Conservation (phyloP, 1,284 basidiomycete genomes). For the Cryptococcus neoformans region DNA sequence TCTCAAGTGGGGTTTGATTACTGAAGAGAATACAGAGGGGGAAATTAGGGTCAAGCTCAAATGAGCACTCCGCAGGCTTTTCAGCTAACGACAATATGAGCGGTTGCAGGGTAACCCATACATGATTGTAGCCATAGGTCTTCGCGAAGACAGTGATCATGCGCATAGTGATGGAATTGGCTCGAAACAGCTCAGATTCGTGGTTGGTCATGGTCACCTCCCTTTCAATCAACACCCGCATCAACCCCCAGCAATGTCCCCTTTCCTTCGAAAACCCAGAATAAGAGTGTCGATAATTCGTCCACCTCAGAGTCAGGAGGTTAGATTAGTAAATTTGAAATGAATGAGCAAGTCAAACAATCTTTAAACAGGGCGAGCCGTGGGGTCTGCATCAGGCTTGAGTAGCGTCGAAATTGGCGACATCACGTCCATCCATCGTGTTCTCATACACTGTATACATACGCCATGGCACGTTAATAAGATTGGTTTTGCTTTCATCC, state of each 20-base stretch:
- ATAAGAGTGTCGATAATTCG: slow-evolving; percentile 71
- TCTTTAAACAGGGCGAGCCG: too few relatives aligned
- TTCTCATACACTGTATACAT: too few relatives aligned
- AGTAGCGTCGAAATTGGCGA: too few relatives aligned
- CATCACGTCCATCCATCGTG: too few relatives aligned
- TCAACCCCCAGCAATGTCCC: slow-evolving; percentile 63
- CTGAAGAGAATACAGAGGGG: too few relatives aligned
- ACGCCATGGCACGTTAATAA: too few relatives aligned
- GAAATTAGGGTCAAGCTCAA: slow-evolving; percentile 61
- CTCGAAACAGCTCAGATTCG: slow-evolving; percentile 75
- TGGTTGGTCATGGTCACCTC: slow-evolving; percentile 73
- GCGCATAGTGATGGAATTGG: slow-evolving; percentile 79
- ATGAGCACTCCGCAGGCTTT: slow-evolving; percentile 69
- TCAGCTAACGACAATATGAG: slow-evolving; percentile 69
- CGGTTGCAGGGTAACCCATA: slow-evolving; percentile 71
- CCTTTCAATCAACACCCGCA: slow-evolving; percentile 78
- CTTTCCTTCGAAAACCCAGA: slow-evolving; percentile 79
- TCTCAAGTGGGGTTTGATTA: too few relatives aligned
- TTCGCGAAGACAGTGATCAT: slow-evolving; percentile 80
- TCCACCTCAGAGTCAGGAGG: slow-evolving; percentile 79
- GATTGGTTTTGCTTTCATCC: too few relatives aligned
- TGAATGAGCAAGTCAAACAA: too few relatives aligned
- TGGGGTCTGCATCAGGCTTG: too few relatives aligned
- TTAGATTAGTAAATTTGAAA: too few relatives aligned
- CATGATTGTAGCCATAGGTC: slow-evolving; percentile 83